Base-by-base conservation (phyloP, 352 stramenopile genomes). In the Thalassiosira livingstoniorum region DNA sequence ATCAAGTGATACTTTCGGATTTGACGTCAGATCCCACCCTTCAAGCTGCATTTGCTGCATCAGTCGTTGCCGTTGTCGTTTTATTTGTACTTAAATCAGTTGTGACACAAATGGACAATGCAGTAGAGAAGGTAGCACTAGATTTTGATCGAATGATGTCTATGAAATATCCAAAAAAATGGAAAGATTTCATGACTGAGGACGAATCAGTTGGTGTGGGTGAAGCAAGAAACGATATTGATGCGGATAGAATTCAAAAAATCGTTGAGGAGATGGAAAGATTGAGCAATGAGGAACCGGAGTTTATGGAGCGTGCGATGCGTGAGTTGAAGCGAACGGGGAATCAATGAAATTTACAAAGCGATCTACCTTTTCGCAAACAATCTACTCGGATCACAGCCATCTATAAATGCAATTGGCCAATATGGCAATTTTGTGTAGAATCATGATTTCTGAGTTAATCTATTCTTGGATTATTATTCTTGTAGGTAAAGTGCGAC, bases 101-200 rank as follows among this genome's bases (percentile, higher is more conserved):
- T 15, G 74, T 81, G 0, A 75, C 53, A 1, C 54, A 81, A 53
- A 81, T 81, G 64, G 74, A 81, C 29, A 63, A 74, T 23, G 73
- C 73, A n/a, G 73, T 81, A 21, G 45, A 69, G 54, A 67, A 75
- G 54, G 66, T 74, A 25, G 73, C 73, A n/a, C 13, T 75, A 27
- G 73, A 81, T 37, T 81, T 81, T 57, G 73, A 81, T 61, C n/a
- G 63, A 7, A 37, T 75, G 23, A 81, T 81, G 73, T 75, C 58
- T 11, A 5, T 58, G 2, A 81, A 81, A 37, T 81, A 81, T 60
- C 21, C 32, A 42, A 81, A 65, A 29, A 81, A 81, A 72, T 81
- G 73, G 73, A 54, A 43, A 23, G 25, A 58, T 11, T 60, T 74
- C 58, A 68, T 68, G 31, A 35, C 57, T 4, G 34, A 69, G 29